These are phyloP conservation scores for Ochromonas danica DNA, from an alignment of 108 stramenopile genomes.

Conservation along the genomic window DNA sequence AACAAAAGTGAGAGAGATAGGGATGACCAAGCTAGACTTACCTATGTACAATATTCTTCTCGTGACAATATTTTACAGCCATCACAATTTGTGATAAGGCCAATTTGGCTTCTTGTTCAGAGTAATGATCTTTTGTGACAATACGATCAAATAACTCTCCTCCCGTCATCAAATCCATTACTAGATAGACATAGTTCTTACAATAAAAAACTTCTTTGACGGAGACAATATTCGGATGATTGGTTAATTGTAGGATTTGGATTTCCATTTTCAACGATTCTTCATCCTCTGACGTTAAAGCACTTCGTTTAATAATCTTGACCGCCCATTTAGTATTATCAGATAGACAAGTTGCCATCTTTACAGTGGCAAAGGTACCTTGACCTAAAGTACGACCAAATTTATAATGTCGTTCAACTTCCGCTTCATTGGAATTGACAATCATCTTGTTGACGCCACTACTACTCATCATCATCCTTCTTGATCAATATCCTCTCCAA, in stretches of 20 bases:
- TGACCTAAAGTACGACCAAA: slow-evolving; percentile 46
- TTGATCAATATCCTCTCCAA: too few relatives aligned
- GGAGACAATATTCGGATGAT: slow-evolving; percentile 56
- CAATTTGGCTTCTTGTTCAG: slow-evolving; percentile 32
- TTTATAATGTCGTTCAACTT: slow-evolving; percentile 28
- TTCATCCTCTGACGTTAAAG: slow-evolving; percentile 48
- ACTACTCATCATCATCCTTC: too few relatives aligned
- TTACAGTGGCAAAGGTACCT: slow-evolving; percentile 54
- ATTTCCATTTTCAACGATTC: slow-evolving; percentile 49
- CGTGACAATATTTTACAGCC: slow-evolving; percentile 31
- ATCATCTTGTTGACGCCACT: too few relatives aligned
- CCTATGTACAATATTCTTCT: slow-evolving; percentile 34
- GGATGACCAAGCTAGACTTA: background rate
- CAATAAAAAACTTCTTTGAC: slow-evolving; percentile 52
- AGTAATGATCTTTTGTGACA: slow-evolving; percentile 29
- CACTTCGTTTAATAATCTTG: slow-evolving; percentile 46
- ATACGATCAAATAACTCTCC: slow-evolving; percentile 50
- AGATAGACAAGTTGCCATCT: slow-evolving; percentile 48
- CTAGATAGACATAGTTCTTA: slow-evolving; percentile 45
- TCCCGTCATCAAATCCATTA: slow-evolving; percentile 54
- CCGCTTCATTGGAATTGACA: background rate
- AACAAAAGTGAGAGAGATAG: too few relatives aligned
- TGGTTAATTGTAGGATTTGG: slow-evolving; percentile 38
- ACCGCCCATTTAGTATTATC: slow-evolving; percentile 56
- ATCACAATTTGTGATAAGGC: slow-evolving; percentile 27